A percentile compares a stretch with the other conserved stretches of the same genome.
Evolutionary conservation across 768 basidiomycete species (phyloP).

Genomic region (Saitozyma sp.): DNA sequence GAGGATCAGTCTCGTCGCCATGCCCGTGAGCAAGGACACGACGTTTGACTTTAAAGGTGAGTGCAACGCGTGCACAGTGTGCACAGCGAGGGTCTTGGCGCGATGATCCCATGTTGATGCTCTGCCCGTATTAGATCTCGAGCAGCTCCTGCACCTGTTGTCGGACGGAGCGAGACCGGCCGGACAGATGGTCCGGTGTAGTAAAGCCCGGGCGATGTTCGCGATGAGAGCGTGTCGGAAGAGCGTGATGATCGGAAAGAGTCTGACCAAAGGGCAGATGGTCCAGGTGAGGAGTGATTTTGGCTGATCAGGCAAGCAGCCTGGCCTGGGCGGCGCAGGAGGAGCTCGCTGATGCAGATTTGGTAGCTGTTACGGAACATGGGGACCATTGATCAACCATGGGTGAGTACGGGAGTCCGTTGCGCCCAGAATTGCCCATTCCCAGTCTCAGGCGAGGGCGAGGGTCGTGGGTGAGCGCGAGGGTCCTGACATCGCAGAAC

Average conservation of each 20-base stretch:
- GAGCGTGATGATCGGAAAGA: constrained; percentile 93
- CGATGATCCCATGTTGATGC: background rate
- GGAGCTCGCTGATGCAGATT: background rate
- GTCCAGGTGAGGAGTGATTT: constrained; percentile 48
- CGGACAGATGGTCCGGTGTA: constrained; percentile 84
- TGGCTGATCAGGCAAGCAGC: background rate
- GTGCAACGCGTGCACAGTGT: constrained; percentile 1
- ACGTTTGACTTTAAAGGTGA: constrained; percentile 84
- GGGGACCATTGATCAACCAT: constrained; percentile 56
- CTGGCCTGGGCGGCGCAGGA: background rate
- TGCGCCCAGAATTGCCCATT: no score
- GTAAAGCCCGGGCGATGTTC: constrained; percentile 92
- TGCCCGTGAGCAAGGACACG: constrained; percentile 88
- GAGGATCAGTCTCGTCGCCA: constrained; percentile 68
- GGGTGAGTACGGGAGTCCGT: constrained; percentile 42
- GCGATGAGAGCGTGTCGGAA: constrained; percentile 93
- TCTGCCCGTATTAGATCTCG: constrained; percentile 50
- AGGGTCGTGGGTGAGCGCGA: background rate
- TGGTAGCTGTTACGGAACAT: constrained; percentile 50
- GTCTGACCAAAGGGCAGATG: constrained; percentile 78
- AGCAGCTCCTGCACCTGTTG: constrained; percentile 85
- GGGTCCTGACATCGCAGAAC: constrained; percentile 38
- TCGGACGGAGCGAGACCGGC: constrained; percentile 63
- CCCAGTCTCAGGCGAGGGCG: background rate
- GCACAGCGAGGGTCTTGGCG: background rate